Conservation (phyloP, 768 basidiomycete genomes). For the Lactarius tabidus region DNA sequence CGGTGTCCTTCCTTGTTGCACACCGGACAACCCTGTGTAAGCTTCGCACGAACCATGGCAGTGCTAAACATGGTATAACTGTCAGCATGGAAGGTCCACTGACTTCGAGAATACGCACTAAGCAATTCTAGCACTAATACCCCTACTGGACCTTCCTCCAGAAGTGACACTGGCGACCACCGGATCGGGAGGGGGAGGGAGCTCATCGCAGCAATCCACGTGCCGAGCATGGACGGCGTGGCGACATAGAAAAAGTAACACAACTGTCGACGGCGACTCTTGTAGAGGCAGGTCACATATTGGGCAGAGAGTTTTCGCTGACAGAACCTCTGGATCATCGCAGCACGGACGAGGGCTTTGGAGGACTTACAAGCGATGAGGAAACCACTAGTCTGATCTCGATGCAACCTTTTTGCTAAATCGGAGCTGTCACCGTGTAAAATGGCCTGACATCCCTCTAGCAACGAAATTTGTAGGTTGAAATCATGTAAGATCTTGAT, state of each 20-base stretch:
- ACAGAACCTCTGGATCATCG: not conserved
- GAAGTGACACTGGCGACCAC: constrained; percentile 44
- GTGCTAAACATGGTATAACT: constrained; percentile 42
- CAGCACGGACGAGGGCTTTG: not conserved
- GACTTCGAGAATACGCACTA: constrained; percentile 44
- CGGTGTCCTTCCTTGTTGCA: constrained; percentile 59
- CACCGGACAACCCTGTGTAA: constrained; percentile 72
- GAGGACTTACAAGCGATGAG: constrained; percentile 62
- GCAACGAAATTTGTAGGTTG: constrained; percentile 86
- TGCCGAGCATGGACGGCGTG: constrained; percentile 84
- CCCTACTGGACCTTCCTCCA: constrained; percentile 36
- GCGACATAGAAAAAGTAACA: constrained; percentile 79
- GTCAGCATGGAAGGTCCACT: not conserved
- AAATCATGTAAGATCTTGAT: constrained; percentile 98
- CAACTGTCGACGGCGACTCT: constrained; percentile 54
- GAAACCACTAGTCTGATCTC: constrained; percentile 76
- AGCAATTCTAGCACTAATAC: constrained; percentile 69
- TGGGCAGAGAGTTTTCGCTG: constrained; percentile 63
- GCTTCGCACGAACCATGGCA: constrained; percentile 59
- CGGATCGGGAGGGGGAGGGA: constrained; percentile 60
- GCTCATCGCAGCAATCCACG: constrained; percentile 57
- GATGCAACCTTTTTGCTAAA: constrained; percentile 64
- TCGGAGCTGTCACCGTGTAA: constrained; percentile 77
- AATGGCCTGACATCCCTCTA: constrained; percentile 90
- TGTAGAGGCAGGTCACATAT: constrained; percentile 61